Conservation (phyloP, 2,329 filamentous ascomycete species). For the Fusarium ambrosium region DNA sequence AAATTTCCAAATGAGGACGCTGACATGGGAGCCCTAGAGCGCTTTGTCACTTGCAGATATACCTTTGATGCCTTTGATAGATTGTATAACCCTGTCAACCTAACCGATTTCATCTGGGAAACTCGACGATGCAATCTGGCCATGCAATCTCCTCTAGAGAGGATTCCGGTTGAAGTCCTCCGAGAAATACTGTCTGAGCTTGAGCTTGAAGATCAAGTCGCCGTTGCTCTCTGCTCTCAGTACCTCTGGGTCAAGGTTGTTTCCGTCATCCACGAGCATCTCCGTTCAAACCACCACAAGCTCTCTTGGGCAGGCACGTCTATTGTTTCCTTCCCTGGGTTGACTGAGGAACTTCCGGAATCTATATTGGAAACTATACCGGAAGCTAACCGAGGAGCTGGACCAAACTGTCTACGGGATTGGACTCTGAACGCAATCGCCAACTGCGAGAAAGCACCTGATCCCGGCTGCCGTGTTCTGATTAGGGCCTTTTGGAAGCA, state of each 20-base stretch:
- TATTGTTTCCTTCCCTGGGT: neutral
- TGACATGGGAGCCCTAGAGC: neutral
- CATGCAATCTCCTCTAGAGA: neutral
- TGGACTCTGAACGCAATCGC: neutral
- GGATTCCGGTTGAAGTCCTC: neutral
- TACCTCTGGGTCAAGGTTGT: neutral
- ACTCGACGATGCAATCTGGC: neutral
- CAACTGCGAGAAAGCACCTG: neutral
- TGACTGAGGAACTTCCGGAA: neutral
- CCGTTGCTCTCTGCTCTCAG: neutral
- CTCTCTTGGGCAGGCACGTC: constrained; percentile 6
- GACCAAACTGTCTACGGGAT: neutral
- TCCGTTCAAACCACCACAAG: neutral
- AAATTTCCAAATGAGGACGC: neutral
- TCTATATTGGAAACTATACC: neutral
- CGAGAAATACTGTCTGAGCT: neutral
- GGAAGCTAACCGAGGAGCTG: neutral
- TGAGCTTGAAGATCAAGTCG: neutral
- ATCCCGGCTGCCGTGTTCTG: neutral
- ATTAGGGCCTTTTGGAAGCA: neutral
- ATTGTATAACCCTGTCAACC: neutral
- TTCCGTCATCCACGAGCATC: neutral
- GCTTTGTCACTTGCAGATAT: neutral
- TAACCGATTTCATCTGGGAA: neutral
- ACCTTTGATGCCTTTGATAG: neutral